Percentiles rank a stretch among this genome's conserved stretches.
Conservation (phyloP, 371 early-diverging fungal genomes). For the Mucor irregularis region DNA sequence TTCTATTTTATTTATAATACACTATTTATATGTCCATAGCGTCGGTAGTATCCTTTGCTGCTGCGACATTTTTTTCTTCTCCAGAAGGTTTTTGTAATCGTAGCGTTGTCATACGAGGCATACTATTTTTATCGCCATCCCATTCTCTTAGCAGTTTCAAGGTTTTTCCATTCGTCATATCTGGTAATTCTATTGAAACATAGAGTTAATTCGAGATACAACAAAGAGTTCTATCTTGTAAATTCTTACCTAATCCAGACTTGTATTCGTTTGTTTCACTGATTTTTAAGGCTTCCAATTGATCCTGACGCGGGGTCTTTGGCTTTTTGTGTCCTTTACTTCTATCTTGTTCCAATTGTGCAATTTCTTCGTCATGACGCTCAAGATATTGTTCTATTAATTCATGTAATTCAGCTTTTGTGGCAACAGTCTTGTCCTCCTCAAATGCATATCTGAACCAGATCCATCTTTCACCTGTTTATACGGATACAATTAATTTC, state of each 20-base stretch:
- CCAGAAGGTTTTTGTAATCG: conserved; percentile 9
- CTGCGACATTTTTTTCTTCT: neutral
- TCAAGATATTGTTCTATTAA: conserved; percentile 50
- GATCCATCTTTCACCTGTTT: conserved; percentile 52
- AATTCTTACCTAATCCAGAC: conserved; percentile 60
- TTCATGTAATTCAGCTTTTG: conserved; percentile 51
- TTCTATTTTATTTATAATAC: neutral
- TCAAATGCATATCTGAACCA: conserved; percentile 66
- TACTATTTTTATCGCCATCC: conserved; percentile 62
- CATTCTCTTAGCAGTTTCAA: conserved; percentile 54
- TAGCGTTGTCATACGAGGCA: conserved; percentile 38
- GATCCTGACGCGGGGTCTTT: conserved; percentile 51
- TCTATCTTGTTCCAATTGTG: conserved; percentile 44
- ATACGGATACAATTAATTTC: neutral
- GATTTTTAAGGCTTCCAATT: conserved; percentile 43
- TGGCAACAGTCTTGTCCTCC: conserved; percentile 39
- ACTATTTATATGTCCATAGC: conserved; percentile 1
- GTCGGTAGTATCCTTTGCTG: neutral
- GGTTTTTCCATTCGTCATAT: conserved; percentile 56
- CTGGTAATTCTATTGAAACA: conserved; percentile 52
- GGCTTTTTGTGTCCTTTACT: conserved; percentile 49
- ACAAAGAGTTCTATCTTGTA: no score
- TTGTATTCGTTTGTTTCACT: conserved; percentile 57
- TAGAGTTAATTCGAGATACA: no score
- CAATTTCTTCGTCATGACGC: conserved; percentile 57